Evolutionary conservation across 2,329 filamentous ascomycete species (phyloP).

Genomic region (Arthrobotrys sinensis): DNA sequence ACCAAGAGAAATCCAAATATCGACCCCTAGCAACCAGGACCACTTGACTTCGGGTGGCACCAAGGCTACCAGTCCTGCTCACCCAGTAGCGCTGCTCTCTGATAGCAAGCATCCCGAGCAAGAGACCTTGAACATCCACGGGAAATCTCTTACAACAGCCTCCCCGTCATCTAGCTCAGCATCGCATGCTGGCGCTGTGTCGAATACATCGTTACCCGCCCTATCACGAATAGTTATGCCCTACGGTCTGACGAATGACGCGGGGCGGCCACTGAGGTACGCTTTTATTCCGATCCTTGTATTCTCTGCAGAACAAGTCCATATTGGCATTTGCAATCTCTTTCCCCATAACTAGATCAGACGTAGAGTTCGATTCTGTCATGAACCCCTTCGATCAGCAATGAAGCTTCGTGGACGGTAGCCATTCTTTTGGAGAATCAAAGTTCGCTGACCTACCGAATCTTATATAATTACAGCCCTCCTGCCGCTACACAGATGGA

Average conservation of each 20-base stretch:
- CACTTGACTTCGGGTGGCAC: slow-evolving; percentile 57
- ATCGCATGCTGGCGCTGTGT: slow-evolving; percentile 41
- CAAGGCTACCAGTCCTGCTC: slow-evolving; percentile 43
- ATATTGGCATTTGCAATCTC: not conserved
- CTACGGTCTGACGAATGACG: slow-evolving; percentile 55
- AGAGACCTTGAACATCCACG: slow-evolving; percentile 54
- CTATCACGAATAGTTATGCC: slow-evolving; percentile 60
- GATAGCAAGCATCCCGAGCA: slow-evolving; percentile 46
- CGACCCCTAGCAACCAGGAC: slow-evolving; percentile 47
- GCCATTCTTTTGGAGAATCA: not conserved
- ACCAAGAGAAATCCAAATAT: slow-evolving; percentile 38
- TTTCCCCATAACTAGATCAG: not conserved
- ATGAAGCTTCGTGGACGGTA: slow-evolving; percentile 4
- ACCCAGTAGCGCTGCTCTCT: slow-evolving; percentile 39
- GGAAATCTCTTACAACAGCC: slow-evolving; percentile 48
- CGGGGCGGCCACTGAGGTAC: slow-evolving; percentile 55
- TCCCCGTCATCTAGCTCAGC: slow-evolving; percentile 52
- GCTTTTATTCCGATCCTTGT: slow-evolving; percentile 53
- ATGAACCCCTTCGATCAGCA: not conserved
- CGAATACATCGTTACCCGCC: slow-evolving; percentile 59
- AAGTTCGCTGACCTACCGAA: slow-evolving; percentile 37
- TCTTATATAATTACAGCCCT: slow-evolving; percentile 59
- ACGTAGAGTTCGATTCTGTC: not conserved
- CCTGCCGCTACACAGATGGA: slow-evolving; percentile 60
- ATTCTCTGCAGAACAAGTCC: not conserved